Percentiles rank a stretch among this genome's conserved stretches.
phyloP scores from a whole-genome alignment of 805 yeast genomes.

The Kodamaea laetipori region DNA sequence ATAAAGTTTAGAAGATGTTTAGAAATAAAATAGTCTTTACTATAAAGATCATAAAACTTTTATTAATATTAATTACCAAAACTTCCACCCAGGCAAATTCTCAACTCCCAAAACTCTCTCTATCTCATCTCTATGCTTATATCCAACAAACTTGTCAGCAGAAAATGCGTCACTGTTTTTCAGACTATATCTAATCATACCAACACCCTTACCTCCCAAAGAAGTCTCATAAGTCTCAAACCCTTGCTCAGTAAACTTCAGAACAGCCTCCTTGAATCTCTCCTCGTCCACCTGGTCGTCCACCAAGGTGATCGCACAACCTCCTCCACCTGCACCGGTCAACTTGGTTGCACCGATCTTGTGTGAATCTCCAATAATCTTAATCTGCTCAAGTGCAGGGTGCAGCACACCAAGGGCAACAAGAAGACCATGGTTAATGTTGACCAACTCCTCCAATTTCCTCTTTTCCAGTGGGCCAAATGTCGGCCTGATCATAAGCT shows the following conservation, averaged over 20 bases:
- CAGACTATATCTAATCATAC: constrained; percentile 36
- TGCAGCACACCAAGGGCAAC: constrained; percentile 90
- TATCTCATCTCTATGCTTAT: constrained; percentile 47
- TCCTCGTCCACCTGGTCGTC: constrained; percentile 43
- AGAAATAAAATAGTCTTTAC: no score
- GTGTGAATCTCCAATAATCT: constrained; percentile 61
- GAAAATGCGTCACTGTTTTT: constrained; percentile 23
- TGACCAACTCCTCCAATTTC: constrained; percentile 60
- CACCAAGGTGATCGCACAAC: constrained; percentile 90
- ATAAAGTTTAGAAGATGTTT: no score
- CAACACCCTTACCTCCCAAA: constrained; percentile 91
- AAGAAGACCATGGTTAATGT: constrained; percentile 84
- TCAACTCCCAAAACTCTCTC: constrained; percentile 50
- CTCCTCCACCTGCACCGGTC: constrained; percentile 99
- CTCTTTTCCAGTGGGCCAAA: constrained; percentile 42
- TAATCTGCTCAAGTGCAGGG: constrained; percentile 81
- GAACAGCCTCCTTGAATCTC: constrained; percentile 37
- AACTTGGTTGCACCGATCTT: constrained; percentile 84
- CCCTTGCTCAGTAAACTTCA: constrained; percentile 46
- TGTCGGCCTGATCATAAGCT: constrained; percentile 55
- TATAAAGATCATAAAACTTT: no score
- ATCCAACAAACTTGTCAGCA: constrained; percentile 38
- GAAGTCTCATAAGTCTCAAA: constrained; percentile 77
- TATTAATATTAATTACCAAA: constrained; percentile 52
- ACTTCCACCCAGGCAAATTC: constrained; percentile 52